Evolutionary conservation across 2,329 filamentous ascomycete genomes (phyloP).

Genomic region (Xylaria sp.): DNA sequence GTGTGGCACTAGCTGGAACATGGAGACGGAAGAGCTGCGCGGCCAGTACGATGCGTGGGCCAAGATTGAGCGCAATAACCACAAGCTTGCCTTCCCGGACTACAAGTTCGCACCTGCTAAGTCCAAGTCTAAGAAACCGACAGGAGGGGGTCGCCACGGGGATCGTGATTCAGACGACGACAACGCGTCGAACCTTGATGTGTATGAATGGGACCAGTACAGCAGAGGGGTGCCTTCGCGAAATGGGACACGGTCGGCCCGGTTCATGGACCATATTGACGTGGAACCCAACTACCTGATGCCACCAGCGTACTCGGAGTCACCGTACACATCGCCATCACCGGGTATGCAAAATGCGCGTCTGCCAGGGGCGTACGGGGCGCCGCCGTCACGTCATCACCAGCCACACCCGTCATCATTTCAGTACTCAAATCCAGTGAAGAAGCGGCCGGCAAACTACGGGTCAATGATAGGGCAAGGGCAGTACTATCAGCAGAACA

Average conservation of each 20-base stretch:
- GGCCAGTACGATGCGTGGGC: constrained; percentile 83
- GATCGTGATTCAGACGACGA: constrained; percentile 51
- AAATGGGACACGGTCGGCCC: constrained; percentile 47
- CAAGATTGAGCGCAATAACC: constrained; percentile 83
- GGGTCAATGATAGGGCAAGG: constrained; percentile 46
- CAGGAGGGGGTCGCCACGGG: constrained; percentile 40
- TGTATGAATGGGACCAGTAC: constrained; percentile 46
- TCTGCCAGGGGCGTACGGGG: constrained; percentile 36
- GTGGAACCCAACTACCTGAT: constrained; percentile 48
- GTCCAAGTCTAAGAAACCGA: constrained; percentile 55
- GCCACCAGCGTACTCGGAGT: constrained; percentile 36
- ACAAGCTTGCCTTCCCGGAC: constrained; percentile 83
- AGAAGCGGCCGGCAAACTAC: constrained; percentile 55
- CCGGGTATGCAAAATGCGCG: constrained; percentile 31
- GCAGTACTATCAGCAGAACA: constrained; percentile 55
- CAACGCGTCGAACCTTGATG: constrained; percentile 60
- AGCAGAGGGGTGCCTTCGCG: constrained; percentile 47
- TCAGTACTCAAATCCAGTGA: constrained; percentile 52
- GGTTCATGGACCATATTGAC: constrained; percentile 52
- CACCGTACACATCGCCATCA: constrained; percentile 36
- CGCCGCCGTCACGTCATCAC: constrained; percentile 32
- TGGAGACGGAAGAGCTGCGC: constrained; percentile 79
- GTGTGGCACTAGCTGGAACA: constrained; percentile 86
- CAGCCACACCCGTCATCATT: constrained; percentile 49
- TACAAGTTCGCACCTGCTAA: constrained; percentile 97